Evolutionary conservation across 73 alveolate species (phyloP), one percentile per base, ranked within the genome.

Genomic region (Paramecium tetraurelia): DNA sequence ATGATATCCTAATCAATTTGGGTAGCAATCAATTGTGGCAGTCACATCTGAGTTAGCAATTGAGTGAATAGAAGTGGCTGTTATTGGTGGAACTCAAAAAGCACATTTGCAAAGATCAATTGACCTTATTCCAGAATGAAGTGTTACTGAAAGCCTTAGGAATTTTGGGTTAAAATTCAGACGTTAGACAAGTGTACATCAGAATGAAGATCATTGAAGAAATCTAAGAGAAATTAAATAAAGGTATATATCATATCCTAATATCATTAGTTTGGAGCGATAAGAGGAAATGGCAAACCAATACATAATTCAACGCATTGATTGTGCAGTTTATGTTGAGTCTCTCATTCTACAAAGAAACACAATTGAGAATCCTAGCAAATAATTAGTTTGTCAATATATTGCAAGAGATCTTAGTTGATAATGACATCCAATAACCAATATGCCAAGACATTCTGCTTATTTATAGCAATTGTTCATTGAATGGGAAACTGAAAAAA

Each of bases 291-390:
- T 72, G 86, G 86, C 16, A 72, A 36, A 20, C 86, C 16, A 72
- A 36, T 38, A 35, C 57, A 11, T 10, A 72, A 72, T 72, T 21
- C 14, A 72, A 72, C 35, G 40, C 21, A 1, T 43, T 29, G 20
- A 35, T 72, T 16, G 57, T 72, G 11, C 6, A 31, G 4, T 72
- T 72, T 11, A 36, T 72, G 18, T 16, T 40, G 5, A 72, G 86
- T 72, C 59, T 72, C 3, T 72, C 86, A 31, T 72, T 72, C 10
- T 72, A 72, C 35, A 72, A 72, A 38, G 86, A 72, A 36, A 72
- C 59, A 33, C 40, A 72, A 72, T 33, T 36, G 20, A 72, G 46
- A 72, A 33, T 72, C 7, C 10, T 72, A 35, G 33, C 59, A 20
- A 35, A 31, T 35, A 38, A 31, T 72, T 36, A 33, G n/a, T 72